Evolutionary conservation across 1,284 basidiomycete genomes (phyloP), one percentile per base, ranked within the genome.

Genomic region (Melampsora larici-populina): DNA sequence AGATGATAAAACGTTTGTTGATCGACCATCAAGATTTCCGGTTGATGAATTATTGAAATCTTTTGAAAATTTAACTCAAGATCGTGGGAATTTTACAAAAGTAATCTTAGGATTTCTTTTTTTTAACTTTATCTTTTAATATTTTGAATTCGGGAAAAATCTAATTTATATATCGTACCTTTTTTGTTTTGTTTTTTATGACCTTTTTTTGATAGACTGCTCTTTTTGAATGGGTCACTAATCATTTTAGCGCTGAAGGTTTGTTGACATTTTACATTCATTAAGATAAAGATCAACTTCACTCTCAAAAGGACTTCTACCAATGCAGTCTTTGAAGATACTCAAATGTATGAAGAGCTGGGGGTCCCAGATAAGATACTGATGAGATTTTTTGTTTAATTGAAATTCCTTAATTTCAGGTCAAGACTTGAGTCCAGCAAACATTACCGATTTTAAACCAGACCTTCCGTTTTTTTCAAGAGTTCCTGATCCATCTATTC

Each of bases 1-100:
- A 0, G 94, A 97, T 84, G 90, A 90, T 71, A 97, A 97, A 85
- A 93, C 91, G 0, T 91, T 97, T 83, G 90, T 92, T 18, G 94
- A 97, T 87, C 96, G 78, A 69, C 69, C 80, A 40, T 79, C 80
- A 24, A 71, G 70, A 46, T 78, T 72, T 48, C 79, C 78, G 29
- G 24, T 24, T 2, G 17, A 3, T 24, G 7, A 58, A 18, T 8
- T 58, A 6, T 8, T 58, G 2, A 24, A n/a, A 8, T 58, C 55
- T 58, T 58, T 58, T 58, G 9, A 58, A 24, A 58, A 58, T 24
- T 29, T 58, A 58, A 58, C 29, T 58, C n/a, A 58, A 58, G 40
- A 43, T 43, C 29, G n/a, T 24, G 29, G 15, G 7, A 9, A 58
- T 15, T 58, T 58, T 29, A 58, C 55, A 24, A n/a, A 29, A 18